Conservation (phyloP, 2,329 filamentous ascomycete species). For the Byssothecium circinans region DNA sequence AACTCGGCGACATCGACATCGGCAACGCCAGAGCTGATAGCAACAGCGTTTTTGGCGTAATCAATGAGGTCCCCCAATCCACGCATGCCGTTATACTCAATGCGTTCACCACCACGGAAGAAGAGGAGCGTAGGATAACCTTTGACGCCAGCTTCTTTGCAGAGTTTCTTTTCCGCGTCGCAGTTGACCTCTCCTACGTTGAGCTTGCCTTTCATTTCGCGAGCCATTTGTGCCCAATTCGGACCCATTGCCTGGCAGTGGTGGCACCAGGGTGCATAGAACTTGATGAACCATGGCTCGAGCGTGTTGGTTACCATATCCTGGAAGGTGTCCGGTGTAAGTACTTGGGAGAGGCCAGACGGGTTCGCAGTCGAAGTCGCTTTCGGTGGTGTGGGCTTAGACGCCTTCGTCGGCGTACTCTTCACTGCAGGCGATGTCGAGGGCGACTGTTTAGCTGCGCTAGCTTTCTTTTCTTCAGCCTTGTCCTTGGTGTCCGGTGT, state of each 20-base stretch:
- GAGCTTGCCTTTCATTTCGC: slow-evolving; percentile 85
- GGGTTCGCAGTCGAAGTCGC: slow-evolving; percentile 63
- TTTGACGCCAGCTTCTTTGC: slow-evolving; percentile 80
- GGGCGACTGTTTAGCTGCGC: slow-evolving; percentile 27
- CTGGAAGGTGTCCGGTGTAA: slow-evolving; percentile 86
- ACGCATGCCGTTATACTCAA: slow-evolving; percentile 89
- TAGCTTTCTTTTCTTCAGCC: slow-evolving; percentile 37
- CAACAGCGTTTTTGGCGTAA: slow-evolving; percentile 84
- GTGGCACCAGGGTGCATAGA: slow-evolving; percentile 95
- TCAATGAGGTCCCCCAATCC: slow-evolving; percentile 87
- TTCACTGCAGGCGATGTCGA: slow-evolving; percentile 16
- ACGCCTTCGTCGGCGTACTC: slow-evolving; percentile 28
- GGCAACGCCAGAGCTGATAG: slow-evolving; percentile 72
- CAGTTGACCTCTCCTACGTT: slow-evolving; percentile 98
- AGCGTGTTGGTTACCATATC: slow-evolving; percentile 80
- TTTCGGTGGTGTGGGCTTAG: slow-evolving; percentile 48
- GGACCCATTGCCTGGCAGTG: slow-evolving; percentile 94
- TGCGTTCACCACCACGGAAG: slow-evolving; percentile 87
- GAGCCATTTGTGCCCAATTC: slow-evolving; percentile 85
- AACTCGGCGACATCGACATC: slow-evolving; percentile 79
- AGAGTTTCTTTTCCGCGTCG: slow-evolving; percentile 80
- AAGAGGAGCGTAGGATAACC: slow-evolving; percentile 90
- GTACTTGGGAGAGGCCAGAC: slow-evolving; percentile 70
- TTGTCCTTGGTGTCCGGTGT: slow-evolving; percentile 41
- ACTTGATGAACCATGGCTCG: slow-evolving; percentile 98